phyloP scores from a whole-genome alignment of 192 early-diverging fungal genomes.

The Backusella westeae region DNA sequence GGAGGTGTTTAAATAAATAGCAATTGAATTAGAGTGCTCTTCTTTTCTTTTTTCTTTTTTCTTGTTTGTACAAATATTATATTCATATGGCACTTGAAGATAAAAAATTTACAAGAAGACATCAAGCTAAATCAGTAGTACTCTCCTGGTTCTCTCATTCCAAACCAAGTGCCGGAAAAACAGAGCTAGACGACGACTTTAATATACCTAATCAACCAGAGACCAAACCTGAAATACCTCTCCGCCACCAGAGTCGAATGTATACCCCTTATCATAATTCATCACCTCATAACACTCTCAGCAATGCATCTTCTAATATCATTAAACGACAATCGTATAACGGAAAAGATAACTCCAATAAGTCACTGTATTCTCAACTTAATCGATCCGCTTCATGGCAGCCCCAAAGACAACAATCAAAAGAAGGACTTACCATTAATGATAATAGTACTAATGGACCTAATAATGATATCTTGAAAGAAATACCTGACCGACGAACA shows the following conservation, averaged over 20 bases:
- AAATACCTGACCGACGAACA: conserved; percentile 17
- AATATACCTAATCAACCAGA: neutral
- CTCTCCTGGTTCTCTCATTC: neutral
- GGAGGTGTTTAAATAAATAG: neutral
- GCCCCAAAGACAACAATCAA: neutral
- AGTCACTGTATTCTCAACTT: neutral
- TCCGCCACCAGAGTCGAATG: neutral
- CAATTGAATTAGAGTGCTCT: neutral
- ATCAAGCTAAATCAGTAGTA: neutral
- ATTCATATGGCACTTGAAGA: neutral
- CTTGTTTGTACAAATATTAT: neutral
- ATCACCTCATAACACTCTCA: neutral
- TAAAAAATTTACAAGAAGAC: neutral
- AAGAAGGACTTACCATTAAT: neutral
- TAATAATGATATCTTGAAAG: neutral
- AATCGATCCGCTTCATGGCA: conserved; percentile 11
- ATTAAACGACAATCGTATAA: neutral
- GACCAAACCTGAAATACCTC: neutral
- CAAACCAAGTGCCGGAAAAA: neutral
- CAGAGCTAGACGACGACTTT: neutral
- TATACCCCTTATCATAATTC: conserved; percentile 6
- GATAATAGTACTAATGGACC: neutral
- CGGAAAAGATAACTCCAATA: neutral
- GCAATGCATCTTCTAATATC: neutral
- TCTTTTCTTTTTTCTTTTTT: neutral